Percentiles rank a stretch among this genome's conserved stretches.
These are phyloP conservation scores for Cryptosporidium xiaoi DNA, from an alignment of 169 alveolate genomes.

Conservation along the genomic window DNA sequence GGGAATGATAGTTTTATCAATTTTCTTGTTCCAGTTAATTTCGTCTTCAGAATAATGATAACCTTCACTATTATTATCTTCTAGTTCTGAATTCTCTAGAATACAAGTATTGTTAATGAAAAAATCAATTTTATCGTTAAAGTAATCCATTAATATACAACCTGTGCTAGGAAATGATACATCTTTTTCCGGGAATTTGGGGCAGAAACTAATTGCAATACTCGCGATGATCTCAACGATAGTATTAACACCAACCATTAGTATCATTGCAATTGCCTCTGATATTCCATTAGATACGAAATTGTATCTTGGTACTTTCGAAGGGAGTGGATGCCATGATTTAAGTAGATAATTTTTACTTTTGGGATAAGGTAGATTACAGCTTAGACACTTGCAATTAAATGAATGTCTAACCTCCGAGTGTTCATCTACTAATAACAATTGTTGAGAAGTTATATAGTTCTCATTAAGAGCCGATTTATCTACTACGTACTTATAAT, in stretches of 20 bases:
- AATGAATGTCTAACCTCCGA: neutral
- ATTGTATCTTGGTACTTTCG: slow-evolving; percentile 25
- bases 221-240: slow-evolving; percentile 58
- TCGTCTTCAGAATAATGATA: neutral
- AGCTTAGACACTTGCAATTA: neutral
- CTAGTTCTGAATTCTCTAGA: neutral
- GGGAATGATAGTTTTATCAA: slow-evolving; percentile 23
- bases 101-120: neutral
- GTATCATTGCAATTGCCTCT: slow-evolving; percentile 48
- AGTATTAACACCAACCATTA: slow-evolving; percentile 51
- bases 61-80: neutral
- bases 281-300: slow-evolving; percentile 1
- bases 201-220: slow-evolving; percentile 53
- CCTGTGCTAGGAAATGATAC: slow-evolving; percentile 59
- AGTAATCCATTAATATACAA: slow-evolving; percentile 48
- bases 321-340: neutral
- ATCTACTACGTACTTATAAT: no score
- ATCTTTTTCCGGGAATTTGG: slow-evolving; percentile 63
- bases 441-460: no score
- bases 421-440: neutral
- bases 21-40: slow-evolving; percentile 11
- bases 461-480: no score
- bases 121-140: slow-evolving; percentile 37
- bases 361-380: neutral
- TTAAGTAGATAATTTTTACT: neutral